Percentiles rank a stretch among this genome's conserved stretches.
Evolutionary conservation across 2,329 filamentous ascomycete species (phyloP).

Genomic region (Leptographium lundbergii): DNA sequence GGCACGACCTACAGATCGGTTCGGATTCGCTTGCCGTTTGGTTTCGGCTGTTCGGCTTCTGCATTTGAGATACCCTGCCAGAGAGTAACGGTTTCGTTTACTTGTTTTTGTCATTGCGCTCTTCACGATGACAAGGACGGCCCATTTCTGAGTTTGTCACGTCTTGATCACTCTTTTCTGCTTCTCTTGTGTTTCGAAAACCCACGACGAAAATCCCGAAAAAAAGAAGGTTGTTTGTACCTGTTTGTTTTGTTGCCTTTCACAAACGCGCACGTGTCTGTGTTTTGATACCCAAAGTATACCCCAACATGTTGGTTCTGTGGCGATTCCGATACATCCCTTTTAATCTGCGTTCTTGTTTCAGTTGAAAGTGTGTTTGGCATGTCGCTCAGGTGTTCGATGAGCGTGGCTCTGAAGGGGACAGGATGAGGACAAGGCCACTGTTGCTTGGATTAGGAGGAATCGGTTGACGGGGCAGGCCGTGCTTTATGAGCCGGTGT

Average conservation of each 20-base stretch:
- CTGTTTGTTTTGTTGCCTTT: neutral
- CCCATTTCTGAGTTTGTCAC: neutral
- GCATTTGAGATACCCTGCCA: slow-evolving; percentile 30
- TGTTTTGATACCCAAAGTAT: slow-evolving; percentile 2
- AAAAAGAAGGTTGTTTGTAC: neutral
- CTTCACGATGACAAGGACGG: neutral
- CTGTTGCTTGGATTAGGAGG: neutral
- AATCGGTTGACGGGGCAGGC: neutral
- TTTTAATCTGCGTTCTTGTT: slow-evolving; percentile 1
- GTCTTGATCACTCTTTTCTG: slow-evolving; percentile 1
- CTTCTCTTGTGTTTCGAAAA: slow-evolving; percentile 2
- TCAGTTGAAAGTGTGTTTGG: neutral
- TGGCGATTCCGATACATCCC: neutral
- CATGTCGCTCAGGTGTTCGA: neutral
- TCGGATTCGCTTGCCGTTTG: slow-evolving; percentile 17
- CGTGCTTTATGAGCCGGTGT: neutral
- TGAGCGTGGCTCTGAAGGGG: neutral
- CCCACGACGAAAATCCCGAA: neutral
- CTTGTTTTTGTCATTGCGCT: neutral
- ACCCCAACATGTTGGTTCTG: neutral
- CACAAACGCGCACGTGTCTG: neutral
- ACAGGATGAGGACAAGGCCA: neutral
- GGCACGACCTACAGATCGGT: slow-evolving; percentile 11
- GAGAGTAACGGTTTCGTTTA: neutral
- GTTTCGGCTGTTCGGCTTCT: slow-evolving; percentile 35